Evolutionary conservation across 2,329 filamentous ascomycete genomes (phyloP).

Genomic region (Macroventuria anomochaeta): DNA sequence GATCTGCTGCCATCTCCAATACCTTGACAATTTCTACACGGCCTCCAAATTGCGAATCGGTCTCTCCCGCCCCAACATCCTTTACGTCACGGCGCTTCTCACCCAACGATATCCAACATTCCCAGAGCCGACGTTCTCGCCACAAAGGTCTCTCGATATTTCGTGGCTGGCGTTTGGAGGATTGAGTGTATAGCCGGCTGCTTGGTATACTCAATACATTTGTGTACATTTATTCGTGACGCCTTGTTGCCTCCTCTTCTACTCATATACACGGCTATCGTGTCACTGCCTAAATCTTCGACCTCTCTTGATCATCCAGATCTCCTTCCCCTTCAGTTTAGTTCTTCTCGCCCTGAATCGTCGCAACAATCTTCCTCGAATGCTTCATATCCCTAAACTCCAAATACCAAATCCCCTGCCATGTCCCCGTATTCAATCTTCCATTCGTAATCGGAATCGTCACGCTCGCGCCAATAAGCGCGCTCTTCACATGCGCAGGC

Average conservation of each 20-base stretch:
- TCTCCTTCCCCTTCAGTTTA: constrained; percentile 24
- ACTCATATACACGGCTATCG: neutral
- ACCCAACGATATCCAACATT: neutral
- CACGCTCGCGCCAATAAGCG: constrained; percentile 85
- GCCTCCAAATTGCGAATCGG: neutral
- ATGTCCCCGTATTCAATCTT: constrained; percentile 71
- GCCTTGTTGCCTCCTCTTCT: neutral
- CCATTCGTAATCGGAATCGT: constrained; percentile 91
- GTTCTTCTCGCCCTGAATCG: constrained; percentile 84
- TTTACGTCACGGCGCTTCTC: neutral
- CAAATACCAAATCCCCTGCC: constrained; percentile 94
- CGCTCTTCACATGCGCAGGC: constrained; percentile 94
- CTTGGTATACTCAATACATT: constrained; percentile 1
- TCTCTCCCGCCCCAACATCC: neutral
- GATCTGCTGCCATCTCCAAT: neutral
- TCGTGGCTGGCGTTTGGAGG: neutral
- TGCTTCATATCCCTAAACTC: constrained; percentile 84
- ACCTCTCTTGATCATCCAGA: neutral
- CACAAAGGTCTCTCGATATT: neutral
- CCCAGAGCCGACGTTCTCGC: neutral
- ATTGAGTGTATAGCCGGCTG: neutral
- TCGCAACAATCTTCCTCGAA: constrained; percentile 82
- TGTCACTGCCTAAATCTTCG: neutral
- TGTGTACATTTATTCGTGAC: neutral
- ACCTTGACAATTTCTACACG: neutral